phyloP scores from a whole-genome alignment of 192 early-diverging fungal species.

The Chytriomyces confervae region DNA sequence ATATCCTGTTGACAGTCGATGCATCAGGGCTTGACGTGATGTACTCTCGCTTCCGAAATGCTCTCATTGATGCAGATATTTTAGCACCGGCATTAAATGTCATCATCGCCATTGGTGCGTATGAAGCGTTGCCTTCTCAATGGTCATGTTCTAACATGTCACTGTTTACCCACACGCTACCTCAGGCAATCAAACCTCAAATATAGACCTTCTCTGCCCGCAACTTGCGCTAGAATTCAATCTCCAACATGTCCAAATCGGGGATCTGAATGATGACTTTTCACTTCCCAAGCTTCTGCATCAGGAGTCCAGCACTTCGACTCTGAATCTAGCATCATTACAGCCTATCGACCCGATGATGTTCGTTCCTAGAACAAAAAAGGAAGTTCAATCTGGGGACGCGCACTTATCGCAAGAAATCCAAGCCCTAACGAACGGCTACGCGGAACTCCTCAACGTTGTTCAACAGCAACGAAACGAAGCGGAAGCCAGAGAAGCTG shows the following conservation, averaged over 20 bases:
- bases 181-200: not conserved
- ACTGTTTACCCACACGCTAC: not conserved
- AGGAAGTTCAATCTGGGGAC: not conserved
- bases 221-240: not conserved
- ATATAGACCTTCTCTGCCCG: not conserved
- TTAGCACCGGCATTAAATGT: not conserved
- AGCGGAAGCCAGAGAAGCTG: not conserved
- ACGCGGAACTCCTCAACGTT: not conserved
- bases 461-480: not conserved
- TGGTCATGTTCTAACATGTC: no score
- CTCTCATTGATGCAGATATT: not conserved
- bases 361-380: not conserved
- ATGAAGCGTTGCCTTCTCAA: not conserved
- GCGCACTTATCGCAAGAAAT: not conserved
- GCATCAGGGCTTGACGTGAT: not conserved
- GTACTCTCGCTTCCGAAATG: not conserved
- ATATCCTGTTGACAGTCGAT: not conserved
- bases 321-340: not conserved
- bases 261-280: not conserved
- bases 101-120: not conserved
- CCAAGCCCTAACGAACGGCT: not conserved
- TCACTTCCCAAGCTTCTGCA: not conserved
- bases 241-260: not conserved
- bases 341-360: not conserved
- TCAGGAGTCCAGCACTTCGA: not conserved